Evolutionary conservation across 108 stramenopile species (phyloP), one percentile per base, ranked within the genome.

Genomic region (Hondaea fermentalgiana): DNA sequence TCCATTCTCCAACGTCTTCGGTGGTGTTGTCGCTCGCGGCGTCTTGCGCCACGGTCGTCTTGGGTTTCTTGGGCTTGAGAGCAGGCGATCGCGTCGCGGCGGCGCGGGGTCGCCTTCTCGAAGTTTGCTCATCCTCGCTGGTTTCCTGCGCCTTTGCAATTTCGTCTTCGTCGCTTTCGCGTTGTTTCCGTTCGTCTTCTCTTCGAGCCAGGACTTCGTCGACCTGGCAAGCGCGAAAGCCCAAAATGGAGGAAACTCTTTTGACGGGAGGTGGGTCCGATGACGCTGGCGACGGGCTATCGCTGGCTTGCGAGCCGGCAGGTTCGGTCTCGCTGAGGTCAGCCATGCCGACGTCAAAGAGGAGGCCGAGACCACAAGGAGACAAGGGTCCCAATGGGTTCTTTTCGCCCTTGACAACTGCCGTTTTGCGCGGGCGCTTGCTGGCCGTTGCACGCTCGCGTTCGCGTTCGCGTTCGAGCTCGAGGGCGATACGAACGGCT

Each of bases 271-370:
- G 19, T 35, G 45, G 49, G 1, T 43, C 49, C 17, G 4, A 43
- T 14, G 43, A 16, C 51, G 4, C 8, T 23, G 51, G 23, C 6
- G 14, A 12, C 51, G 49, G 76, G 72, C 23, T 72, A n/a, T 17
- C 72, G 1, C 19, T 59, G 59, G 59, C 59, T 59, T 19, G 59
- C 19, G 59, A 59, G 19, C 59, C 59, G 21, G n/a, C 19, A 23
- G 59, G 21, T 23, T 59, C 59, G 21, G n/a, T 23, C n/a, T 72
- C 28, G 19, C 17, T 3, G 28, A 47, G 16, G 51, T 23, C 76
- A 53, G 76, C 51, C 49, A 83, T 53, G 28, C 76, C 76, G n/a
- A 83, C 76, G 49, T 83, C 76, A 23, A 83, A 83, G n/a, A 83
- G 76, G 43, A 83, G 28, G 28, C 76, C 51, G 28, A 83, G 45